Evolutionary conservation across 1,284 basidiomycete genomes (phyloP), one percentile per base, ranked within the genome.

Genomic region (Ceraceosorus guamensis): DNA sequence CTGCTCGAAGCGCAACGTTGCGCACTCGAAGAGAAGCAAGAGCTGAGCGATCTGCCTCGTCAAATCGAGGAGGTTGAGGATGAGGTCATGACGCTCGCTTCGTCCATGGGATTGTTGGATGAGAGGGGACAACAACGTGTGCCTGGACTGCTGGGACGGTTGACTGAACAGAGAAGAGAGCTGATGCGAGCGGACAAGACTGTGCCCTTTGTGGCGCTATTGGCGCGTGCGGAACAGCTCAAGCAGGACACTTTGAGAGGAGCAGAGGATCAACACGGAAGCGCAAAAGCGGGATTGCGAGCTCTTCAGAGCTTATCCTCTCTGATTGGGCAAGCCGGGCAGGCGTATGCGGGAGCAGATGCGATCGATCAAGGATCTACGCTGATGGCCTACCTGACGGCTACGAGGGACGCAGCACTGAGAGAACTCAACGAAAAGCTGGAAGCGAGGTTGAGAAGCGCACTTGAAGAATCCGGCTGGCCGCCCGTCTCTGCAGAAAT

Each of bases 141-240:
- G 39, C 55, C 7, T 33, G 18, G 6, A 39, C 35, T 0, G 33
- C 45, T 18, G 31, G 41, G 4, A 16, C 55, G 54, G 5, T 57
- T 70, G 31, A 51, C 61, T 11, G 46, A 56, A 44, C 53, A 67
- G 7, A 60, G 62, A 13, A 44, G 35, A 7, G 61, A 63, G 8
- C 61, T 67, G 31, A 51, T 55, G 6, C 55, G 66, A 46, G 52
- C 67, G 10, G 48, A 57, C 14, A 59, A 60, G 24, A 65, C 68
- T 1, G 59, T 64, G 24, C 52, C 51, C 3, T 70, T 66, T 56
- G 64, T 70, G 37, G 11, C 31, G 32, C 48, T 70, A 33, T 51
- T 70, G 13, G 61, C 66, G 1, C 56, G 64, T 48, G 68, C 67
- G 4, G 65, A 70, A 43, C 55, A 67, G 5, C 60, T 68, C 7